These are phyloP conservation scores for Alternaria gansuensis DNA, from an alignment of 2,329 filamentous ascomycete genomes.

Conservation along the genomic window DNA sequence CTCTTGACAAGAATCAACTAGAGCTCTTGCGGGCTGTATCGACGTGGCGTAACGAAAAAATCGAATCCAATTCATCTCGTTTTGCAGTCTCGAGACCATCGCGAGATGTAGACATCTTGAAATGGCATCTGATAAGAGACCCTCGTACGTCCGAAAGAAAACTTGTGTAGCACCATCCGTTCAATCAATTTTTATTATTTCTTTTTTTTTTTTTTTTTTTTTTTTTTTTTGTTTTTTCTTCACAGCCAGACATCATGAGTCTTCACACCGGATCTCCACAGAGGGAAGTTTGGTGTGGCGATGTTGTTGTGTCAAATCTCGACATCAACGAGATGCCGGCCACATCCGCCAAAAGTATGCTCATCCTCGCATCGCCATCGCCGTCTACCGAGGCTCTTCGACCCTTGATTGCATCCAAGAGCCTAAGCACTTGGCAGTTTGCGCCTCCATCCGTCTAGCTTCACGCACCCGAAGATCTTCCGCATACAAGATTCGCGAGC, in stretches of 20 bases:
- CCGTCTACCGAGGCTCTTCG: constrained; percentile 1
- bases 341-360: not conserved
- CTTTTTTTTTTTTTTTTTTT: too few species aligned
- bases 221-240: not conserved
- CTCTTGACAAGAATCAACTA: not conserved
- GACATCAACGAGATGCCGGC: not conserved
- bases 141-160: not conserved
- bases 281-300: not conserved
- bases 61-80: not conserved
- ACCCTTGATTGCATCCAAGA: not conserved
- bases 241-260: constrained; percentile 1
- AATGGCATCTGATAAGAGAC: not conserved
- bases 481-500: constrained; percentile 18
- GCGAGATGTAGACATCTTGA: not conserved
- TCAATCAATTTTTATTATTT: too few species aligned
- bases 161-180: not conserved
- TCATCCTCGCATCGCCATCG: not conserved
- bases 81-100: not conserved
- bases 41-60: not conserved
- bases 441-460: constrained; percentile 6
- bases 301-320: not conserved
- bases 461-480: constrained; percentile 17
- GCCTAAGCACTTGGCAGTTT: not conserved
- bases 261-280: not conserved
- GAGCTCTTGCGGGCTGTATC: not conserved